These are phyloP conservation scores for Curvularia hawaiiensis DNA, from an alignment of 2,329 filamentous ascomycete species.

Conservation along the genomic window DNA sequence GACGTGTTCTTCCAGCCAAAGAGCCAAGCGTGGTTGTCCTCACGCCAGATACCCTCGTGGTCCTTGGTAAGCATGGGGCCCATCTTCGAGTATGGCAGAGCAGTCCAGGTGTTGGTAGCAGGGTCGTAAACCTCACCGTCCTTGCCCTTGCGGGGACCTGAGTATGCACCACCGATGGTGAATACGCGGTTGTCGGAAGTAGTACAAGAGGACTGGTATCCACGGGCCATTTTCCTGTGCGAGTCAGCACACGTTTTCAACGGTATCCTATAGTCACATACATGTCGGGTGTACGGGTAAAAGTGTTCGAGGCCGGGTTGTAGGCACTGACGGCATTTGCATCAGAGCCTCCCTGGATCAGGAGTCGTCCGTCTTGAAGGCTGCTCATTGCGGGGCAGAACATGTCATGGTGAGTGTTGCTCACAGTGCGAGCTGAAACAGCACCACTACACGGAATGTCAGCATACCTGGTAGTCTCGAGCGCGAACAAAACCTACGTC, in stretches of 20 bases:
- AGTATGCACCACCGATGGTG: slow-evolving; percentile 36
- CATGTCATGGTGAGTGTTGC: slow-evolving; percentile 36
- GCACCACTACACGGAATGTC: slow-evolving; percentile 20
- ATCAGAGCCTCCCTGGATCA: slow-evolving; percentile 34
- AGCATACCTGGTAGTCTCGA: background rate
- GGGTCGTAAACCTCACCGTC: slow-evolving; percentile 33
- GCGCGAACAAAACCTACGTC: slow-evolving; percentile 18
- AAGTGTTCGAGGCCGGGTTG: slow-evolving; percentile 26
- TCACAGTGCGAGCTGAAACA: slow-evolving; percentile 29
- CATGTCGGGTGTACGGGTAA: slow-evolving; percentile 26
- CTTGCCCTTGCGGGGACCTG: slow-evolving; percentile 28
- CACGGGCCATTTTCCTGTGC: slow-evolving; percentile 27
- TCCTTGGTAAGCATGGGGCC: slow-evolving; percentile 31
- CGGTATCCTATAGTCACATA: background rate
- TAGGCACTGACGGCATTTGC: slow-evolving; percentile 31
- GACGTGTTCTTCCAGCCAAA: slow-evolving; percentile 29
- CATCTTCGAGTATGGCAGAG: slow-evolving; percentile 23
- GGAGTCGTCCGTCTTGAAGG: slow-evolving; percentile 29
- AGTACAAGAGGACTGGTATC: slow-evolving; percentile 30
- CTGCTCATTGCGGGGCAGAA: slow-evolving; percentile 36
- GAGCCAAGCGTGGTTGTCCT: slow-evolving; percentile 34
- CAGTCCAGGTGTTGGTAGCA: slow-evolving; percentile 28
- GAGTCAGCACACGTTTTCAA: background rate
- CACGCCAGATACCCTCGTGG: slow-evolving; percentile 29
- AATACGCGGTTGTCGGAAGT: slow-evolving; percentile 30